Evolutionary conservation across 129 eudicot genomes (phyloP).

Genomic region (Sambucus nigra): DNA sequence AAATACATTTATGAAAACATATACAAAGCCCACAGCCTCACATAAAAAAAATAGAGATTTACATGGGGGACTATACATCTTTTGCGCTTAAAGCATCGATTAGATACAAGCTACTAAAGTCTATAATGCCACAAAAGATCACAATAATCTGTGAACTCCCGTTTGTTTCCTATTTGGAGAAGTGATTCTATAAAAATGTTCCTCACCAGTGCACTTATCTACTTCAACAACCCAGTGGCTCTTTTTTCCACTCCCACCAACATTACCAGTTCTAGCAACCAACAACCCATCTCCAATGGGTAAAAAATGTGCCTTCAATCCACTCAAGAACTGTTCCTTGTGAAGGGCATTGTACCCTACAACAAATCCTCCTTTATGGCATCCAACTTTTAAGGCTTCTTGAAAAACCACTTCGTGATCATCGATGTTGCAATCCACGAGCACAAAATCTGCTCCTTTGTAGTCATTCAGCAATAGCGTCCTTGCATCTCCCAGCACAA

Average conservation of each 20-base stretch:
- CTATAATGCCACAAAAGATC: too few relatives aligned
- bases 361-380: conserved; percentile 24
- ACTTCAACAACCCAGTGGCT: conserved; percentile 50
- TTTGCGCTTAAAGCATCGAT: too few relatives aligned
- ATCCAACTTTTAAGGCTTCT: not conserved
- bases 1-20: too few relatives aligned
- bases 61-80: too few relatives aligned
- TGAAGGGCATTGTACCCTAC: conserved; percentile 54
- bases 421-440: conserved; percentile 42
- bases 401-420: conserved; percentile 27
- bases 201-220: conserved; percentile 63
- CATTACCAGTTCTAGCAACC: conserved; percentile 18
- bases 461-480: conserved; percentile 26
- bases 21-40: too few relatives aligned
- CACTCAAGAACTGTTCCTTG: conserved; percentile 33
- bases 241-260: conserved; percentile 26
- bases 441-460: conserved; percentile 43
- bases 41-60: too few relatives aligned
- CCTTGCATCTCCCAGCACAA: conserved; percentile 36
- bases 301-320: conserved; percentile 38
- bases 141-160: too few relatives aligned
- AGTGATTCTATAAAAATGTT: conserved; percentile 53
- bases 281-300: conserved; percentile 65
- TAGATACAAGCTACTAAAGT: too few relatives aligned
- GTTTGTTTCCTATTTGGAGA: too few relatives aligned